Conservation (phyloP, 176 grass and related monocot species). For the Oryza meyeriana region DNA sequence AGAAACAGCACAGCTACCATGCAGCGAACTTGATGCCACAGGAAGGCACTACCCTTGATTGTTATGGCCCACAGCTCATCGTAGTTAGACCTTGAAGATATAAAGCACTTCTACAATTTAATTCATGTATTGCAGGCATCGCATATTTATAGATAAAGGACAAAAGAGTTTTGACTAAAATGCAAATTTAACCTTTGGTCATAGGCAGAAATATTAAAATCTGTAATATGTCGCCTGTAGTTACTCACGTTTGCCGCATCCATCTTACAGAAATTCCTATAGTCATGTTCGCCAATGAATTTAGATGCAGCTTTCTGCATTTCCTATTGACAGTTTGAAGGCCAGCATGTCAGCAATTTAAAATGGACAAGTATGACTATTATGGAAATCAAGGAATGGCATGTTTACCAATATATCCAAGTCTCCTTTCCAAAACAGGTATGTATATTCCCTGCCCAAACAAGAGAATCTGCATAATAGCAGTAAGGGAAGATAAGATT, state of each 20-base stretch:
- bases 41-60: conserved; percentile 88
- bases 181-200: conserved; percentile 56
- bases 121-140: background rate
- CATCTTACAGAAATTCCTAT: conserved; percentile 99
- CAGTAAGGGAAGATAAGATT: conserved; percentile 15
- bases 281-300: conserved; percentile 90
- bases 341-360: background rate
- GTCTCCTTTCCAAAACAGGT: conserved; percentile 84
- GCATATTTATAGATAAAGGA: conserved; percentile 25
- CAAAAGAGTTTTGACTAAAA: conserved; percentile 8
- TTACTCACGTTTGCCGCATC: conserved; percentile 93
- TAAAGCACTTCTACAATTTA: conserved; percentile 10
- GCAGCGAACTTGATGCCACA: conserved; percentile 99
- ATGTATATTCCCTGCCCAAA: conserved; percentile 85
- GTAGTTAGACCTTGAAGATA: conserved; percentile 52
- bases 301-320: conserved; percentile 76
- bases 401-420: conserved; percentile 66
- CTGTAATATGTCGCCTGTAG: conserved; percentile 68
- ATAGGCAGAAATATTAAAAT: conserved; percentile 72
- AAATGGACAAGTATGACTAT: conserved; percentile 6
- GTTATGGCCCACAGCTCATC: conserved; percentile 83
- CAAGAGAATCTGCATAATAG: conserved; percentile 78
- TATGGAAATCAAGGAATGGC: conserved; percentile 20
- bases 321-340: conserved; percentile 53
- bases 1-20: conserved; percentile 95